phyloP scores from a whole-genome alignment of 2,329 filamentous ascomycete genomes.

The Aspergillus sp. region DNA sequence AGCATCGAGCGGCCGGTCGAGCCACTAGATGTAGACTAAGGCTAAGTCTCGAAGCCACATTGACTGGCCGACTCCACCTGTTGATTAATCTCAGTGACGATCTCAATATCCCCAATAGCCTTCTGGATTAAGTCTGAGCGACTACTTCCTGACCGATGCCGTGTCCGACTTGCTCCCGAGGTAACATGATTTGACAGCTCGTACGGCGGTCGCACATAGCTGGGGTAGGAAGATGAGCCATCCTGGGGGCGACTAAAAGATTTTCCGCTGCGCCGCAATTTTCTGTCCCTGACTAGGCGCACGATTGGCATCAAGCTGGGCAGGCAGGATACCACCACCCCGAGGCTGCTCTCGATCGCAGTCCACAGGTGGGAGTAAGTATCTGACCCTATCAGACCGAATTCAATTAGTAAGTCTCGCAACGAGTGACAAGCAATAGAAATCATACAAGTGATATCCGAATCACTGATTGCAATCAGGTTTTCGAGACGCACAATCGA shows the following conservation, averaged over 20 bases:
- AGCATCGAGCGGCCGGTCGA: too few relatives aligned
- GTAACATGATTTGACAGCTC: not conserved
- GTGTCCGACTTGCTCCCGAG: not conserved
- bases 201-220: not conserved
- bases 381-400: not conserved
- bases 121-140: not conserved
- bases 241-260: not conserved
- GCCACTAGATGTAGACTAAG: not conserved
- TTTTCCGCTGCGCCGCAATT: not conserved
- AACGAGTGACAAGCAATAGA: too few relatives aligned
- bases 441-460: not conserved
- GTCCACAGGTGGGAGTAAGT: conserved; percentile 3
- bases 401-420: not conserved
- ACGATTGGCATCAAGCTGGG: conserved; percentile 4
- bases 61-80: not conserved
- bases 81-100: not conserved
- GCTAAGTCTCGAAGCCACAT: not conserved
- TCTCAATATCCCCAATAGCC: not conserved
- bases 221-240: not conserved
- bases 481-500: not conserved
- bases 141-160: not conserved
- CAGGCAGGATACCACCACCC: conserved; percentile 1
- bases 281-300: not conserved
- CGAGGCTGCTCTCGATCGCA: conserved; percentile 3
- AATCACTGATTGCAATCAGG: not conserved